These are phyloP conservation scores for Ramichloridium luteum DNA, from an alignment of 2,329 filamentous ascomycete species.

Conservation along the genomic window DNA sequence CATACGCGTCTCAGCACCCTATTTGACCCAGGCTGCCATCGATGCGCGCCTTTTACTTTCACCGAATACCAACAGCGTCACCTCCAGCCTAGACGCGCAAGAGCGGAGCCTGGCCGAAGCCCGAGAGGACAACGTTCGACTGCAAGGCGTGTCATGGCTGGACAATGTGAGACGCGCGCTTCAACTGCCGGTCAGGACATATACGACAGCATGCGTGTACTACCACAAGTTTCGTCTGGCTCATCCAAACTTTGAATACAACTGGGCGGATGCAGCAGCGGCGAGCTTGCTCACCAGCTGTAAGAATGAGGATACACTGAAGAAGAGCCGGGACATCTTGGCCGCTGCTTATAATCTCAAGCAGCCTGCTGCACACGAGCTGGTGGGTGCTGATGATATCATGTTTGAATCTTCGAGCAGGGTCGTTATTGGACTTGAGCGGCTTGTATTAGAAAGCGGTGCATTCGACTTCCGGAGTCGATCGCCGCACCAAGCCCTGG, in stretches of 20 bases:
- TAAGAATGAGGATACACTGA: slow-evolving; percentile 95
- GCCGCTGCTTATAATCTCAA: slow-evolving; percentile 84
- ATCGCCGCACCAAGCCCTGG: slow-evolving; percentile 71
- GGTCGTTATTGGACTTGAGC: slow-evolving; percentile 76
- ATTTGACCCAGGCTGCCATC: slow-evolving; percentile 70
- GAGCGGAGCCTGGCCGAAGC: slow-evolving; percentile 38
- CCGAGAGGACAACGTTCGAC: slow-evolving; percentile 65
- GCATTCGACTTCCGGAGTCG: slow-evolving; percentile 88
- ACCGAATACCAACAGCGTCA: slow-evolving; percentile 4
- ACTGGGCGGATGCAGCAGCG: slow-evolving; percentile 68
- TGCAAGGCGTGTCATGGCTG: slow-evolving; percentile 82
- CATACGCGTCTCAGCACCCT: slow-evolving; percentile 57
- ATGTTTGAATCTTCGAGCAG: slow-evolving; percentile 69
- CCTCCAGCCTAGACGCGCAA: slow-evolving; percentile 53
- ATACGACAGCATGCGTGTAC: slow-evolving; percentile 80
- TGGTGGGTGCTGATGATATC: slow-evolving; percentile 68
- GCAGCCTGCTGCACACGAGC: slow-evolving; percentile 47
- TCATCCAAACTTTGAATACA: slow-evolving; percentile 76
- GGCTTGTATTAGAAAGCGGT: slow-evolving; percentile 82
- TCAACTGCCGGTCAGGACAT: slow-evolving; percentile 81
- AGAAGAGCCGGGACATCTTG: slow-evolving; percentile 88
- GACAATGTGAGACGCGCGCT: slow-evolving; percentile 70
- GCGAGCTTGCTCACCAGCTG: slow-evolving; percentile 85
- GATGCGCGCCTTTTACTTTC: no score
- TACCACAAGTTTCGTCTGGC: slow-evolving; percentile 87